A percentile compares a stretch with the other conserved stretches of the same genome.
Conservation (phyloP, 352 stramenopile species). For the Globisporangium sylvaticum region DNA sequence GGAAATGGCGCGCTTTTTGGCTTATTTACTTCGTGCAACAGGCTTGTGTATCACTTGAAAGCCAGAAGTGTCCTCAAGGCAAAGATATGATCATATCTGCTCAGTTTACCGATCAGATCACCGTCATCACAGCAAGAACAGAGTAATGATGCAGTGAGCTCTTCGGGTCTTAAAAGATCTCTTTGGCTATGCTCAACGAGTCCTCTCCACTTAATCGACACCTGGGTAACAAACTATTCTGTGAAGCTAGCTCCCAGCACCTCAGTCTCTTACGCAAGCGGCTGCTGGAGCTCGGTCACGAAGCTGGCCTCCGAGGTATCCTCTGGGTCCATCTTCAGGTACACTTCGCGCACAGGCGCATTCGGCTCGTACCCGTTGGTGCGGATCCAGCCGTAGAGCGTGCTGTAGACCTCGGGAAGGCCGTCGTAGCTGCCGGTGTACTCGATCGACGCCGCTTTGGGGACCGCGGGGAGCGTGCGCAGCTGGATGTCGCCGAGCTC, state of each 20-base stretch:
- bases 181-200: background rate
- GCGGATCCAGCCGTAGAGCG: slow-evolving; percentile 36
- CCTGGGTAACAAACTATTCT: background rate
- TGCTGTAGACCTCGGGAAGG: slow-evolving; percentile 25
- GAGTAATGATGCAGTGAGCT: background rate
- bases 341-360: slow-evolving; percentile 37
- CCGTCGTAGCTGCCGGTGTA: slow-evolving; percentile 30
- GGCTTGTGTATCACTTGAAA: no score
- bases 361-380: slow-evolving; percentile 23
- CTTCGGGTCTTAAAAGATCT: background rate
- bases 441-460: slow-evolving; percentile 28
- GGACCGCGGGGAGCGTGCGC: slow-evolving; percentile 18
- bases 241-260: background rate
- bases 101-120: background rate
- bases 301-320: slow-evolving; percentile 18
- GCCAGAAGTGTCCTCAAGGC: background rate
- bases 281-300: slow-evolving; percentile 32
- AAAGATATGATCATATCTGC: background rate
- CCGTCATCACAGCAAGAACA: background rate
- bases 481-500: slow-evolving; percentile 20
- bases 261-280: slow-evolving; percentile 15
- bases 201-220: background rate
- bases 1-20: background rate
- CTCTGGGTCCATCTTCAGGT: slow-evolving; percentile 27
- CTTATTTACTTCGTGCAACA: background rate